Conservation (phyloP, 768 basidiomycete species). For the Daedaleopsis nitida region DNA sequence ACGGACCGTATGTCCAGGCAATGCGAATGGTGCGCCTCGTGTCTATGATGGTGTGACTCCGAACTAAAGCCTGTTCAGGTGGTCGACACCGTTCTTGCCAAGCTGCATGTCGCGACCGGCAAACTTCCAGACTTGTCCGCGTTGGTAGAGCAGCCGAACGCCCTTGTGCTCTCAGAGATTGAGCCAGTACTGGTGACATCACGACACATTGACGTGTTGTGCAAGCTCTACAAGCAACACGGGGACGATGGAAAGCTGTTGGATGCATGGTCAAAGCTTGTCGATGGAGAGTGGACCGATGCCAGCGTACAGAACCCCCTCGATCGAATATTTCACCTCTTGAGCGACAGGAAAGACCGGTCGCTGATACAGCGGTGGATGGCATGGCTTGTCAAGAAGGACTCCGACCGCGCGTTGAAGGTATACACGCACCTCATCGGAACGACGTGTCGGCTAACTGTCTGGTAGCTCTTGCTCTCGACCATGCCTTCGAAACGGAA, state of each 20-base stretch:
- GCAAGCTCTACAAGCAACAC: constrained; percentile 57
- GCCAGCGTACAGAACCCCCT: constrained; percentile 65
- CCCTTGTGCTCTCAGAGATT: constrained; percentile 60
- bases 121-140: constrained; percentile 63
- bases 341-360: constrained; percentile 61
- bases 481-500: constrained; percentile 57
- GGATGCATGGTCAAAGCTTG: constrained; percentile 66
- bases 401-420: constrained; percentile 71
- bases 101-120: constrained; percentile 64
- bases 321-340: constrained; percentile 55
- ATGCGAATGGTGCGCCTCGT: constrained; percentile 24
- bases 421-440: constrained; percentile 37
- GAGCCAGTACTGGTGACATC: constrained; percentile 54
- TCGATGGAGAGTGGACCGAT: constrained; percentile 67
- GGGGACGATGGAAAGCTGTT: constrained; percentile 65
- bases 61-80: constrained; percentile 41
- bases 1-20: constrained; percentile 14
- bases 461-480: constrained; percentile 58
- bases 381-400: constrained; percentile 74
- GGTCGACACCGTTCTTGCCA: constrained; percentile 82
- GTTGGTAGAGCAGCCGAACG: constrained; percentile 55
- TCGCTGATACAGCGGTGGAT: constrained; percentile 72
- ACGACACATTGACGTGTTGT: constrained; percentile 62
- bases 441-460: not conserved
- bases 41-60: not conserved